A percentile compares a stretch with the other conserved stretches of the same genome.
phyloP scores from a whole-genome alignment of 208 protist genomes.

The Leishmania amazonensis region DNA sequence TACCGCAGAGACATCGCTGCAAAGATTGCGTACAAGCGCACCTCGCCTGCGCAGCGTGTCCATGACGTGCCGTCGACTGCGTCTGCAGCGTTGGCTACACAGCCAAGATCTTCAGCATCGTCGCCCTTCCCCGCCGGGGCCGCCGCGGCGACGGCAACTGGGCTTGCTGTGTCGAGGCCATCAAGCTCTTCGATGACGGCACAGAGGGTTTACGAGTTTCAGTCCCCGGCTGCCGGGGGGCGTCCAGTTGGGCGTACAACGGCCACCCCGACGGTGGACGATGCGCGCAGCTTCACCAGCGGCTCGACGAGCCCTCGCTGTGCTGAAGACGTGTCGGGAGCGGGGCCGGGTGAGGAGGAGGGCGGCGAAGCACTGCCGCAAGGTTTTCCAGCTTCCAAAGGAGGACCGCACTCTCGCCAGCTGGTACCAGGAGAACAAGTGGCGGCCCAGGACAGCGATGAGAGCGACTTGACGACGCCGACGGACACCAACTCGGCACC shows the following conservation, averaged over 20 bases:
- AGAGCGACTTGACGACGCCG: conserved; percentile 18
- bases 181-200: background rate
- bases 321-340: background rate
- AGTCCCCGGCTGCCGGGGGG: background rate
- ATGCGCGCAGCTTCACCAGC: background rate
- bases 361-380: background rate
- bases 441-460: background rate
- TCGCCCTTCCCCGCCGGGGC: background rate
- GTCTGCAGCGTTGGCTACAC: background rate
- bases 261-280: background rate
- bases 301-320: background rate
- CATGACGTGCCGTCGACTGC: background rate
- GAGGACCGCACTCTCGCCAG: background rate
- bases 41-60: background rate
- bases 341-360: background rate
- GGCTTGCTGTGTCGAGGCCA: background rate
- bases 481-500: conserved; percentile 25
- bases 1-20: background rate
- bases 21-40: background rate
- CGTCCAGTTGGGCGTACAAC: background rate
- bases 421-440: background rate
- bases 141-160: background rate
- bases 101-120: background rate
- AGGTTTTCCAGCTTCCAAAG: background rate
- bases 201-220: background rate